Base-by-base conservation (phyloP, 805 yeast species). In the Candida gorgasii region DNA sequence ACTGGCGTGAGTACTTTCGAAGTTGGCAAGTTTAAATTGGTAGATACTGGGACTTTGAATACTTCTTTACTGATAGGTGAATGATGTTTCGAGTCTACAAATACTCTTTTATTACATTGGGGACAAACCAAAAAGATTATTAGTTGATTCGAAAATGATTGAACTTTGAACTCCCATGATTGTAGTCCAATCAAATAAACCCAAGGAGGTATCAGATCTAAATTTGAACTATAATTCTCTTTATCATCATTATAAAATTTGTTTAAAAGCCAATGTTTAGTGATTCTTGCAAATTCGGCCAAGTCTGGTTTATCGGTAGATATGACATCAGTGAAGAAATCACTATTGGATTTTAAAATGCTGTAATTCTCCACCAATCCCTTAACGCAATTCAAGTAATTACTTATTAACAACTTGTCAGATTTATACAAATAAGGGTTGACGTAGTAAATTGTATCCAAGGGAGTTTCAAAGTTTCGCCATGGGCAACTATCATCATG, bases 141-240 rank as follows among this genome's bases (percentile, higher is more conserved):
- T 14, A 58, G 36, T 12, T 58, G 53, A 18, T 52, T 34, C 5
- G 58, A 47, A 46, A 60, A 61, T 3, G 57, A 47, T 47, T 65
- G 72, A 5, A 62, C 57, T 23, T 61, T 46, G 31, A 70, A 50
- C 12, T 52, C 52, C 75, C 75, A 70, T 5, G 74, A 73, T 39
- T 58, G 46, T 18, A 59, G 48, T 4, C 73, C 67, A n/a, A 68
- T 39, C n/a, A 52, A 41, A 44, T 65, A 69, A 17, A 62, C 44
- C 69, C 69, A 65, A 0, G 29, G 23, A 8, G 72, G 72, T 2
- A 56, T 51, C n/a, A 42, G 36, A 8, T 54, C 55, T 6, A 67
- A 50, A 17, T 53, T 23, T 8, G 48, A 35, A 19, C 12, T 9
- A 3, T 33, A 14, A 39, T 69, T 69, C 40, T 68, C 75, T 43